Conservation (phyloP, 2,329 filamentous ascomycete species). For the Zalaria sp. region DNA sequence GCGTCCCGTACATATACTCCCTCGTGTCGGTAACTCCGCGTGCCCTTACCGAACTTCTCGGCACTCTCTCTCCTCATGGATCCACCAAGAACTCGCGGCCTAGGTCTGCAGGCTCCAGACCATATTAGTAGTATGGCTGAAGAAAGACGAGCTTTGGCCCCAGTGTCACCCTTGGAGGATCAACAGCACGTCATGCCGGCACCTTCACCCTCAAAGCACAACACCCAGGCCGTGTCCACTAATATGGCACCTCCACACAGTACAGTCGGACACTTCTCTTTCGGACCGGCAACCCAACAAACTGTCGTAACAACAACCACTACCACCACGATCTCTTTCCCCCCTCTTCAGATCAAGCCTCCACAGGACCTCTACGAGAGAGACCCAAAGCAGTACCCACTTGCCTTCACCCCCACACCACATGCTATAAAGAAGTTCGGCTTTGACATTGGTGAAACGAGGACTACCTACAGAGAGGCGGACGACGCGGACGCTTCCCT, state of each 20-base stretch:
- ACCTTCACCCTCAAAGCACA: conserved; percentile 3
- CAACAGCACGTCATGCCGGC: conserved; percentile 4
- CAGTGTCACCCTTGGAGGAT: conserved; percentile 7
- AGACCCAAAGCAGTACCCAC: conserved; percentile 79
- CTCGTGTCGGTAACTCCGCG: too few relatives aligned
- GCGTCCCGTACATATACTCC: too few relatives aligned
- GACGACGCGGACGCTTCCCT: conserved; percentile 41
- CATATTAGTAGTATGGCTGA: conserved; percentile 6
- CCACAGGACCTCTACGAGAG: conserved; percentile 57
- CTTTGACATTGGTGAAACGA: conserved; percentile 52
- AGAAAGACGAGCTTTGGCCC: conserved; percentile 17
- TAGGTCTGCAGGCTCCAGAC: conserved; percentile 5
- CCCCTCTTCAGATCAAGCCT: conserved; percentile 66
- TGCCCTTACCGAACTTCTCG: too few relatives aligned
- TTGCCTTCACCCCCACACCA: conserved; percentile 72
- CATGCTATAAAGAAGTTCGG: conserved; percentile 62
- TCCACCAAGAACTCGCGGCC: conserved; percentile 4
- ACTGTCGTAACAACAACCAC: conserved; percentile 79
- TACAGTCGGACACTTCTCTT: conserved; percentile 45
- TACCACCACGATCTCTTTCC: conserved; percentile 68
- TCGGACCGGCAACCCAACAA: conserved; percentile 49
- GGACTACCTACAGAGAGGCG: conserved; percentile 49
- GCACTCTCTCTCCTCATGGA: conserved; percentile 2
- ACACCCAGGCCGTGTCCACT: conserved; percentile 2
- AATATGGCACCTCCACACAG: conserved; percentile 14